Evolutionary conservation across 2,329 filamentous ascomycete genomes (phyloP).

Genomic region (Calonectria naviculata): DNA sequence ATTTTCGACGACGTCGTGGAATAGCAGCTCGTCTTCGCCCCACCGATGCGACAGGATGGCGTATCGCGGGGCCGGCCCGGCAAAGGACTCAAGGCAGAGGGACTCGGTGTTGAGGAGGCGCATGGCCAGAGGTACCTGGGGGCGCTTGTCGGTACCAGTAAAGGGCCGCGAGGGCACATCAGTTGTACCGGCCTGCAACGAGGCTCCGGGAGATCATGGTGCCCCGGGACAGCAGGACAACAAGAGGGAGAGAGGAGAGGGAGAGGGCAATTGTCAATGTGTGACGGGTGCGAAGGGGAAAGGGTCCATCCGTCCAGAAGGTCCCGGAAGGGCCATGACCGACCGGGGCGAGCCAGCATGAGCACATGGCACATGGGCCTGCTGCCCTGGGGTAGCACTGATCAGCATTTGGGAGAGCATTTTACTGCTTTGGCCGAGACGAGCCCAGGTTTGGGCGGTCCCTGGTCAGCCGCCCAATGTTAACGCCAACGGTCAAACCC

Average conservation of each 20-base stretch:
- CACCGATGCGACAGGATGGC: conserved; percentile 36
- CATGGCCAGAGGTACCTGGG: conserved; percentile 21
- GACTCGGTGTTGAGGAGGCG: conserved; percentile 31
- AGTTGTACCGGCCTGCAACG: conserved; percentile 18
- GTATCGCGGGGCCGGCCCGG: conserved; percentile 25
- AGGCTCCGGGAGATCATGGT: conserved; percentile 13
- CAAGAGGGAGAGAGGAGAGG: background rate
- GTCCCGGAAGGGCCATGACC: conserved; percentile 8
- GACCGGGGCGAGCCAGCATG: conserved; percentile 1
- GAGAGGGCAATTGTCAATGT: conserved; percentile 2
- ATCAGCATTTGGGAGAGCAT: conserved; percentile 2
- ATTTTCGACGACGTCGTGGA: conserved; percentile 15
- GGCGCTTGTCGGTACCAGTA: background rate
- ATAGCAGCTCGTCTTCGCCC: conserved; percentile 20
- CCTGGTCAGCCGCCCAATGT: conserved; percentile 11
- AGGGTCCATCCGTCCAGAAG: background rate
- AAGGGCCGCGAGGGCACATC: conserved; percentile 10
- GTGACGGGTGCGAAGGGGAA: conserved; percentile 3
- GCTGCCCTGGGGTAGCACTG: conserved; percentile 7
- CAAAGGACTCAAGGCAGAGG: conserved; percentile 25
- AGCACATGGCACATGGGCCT: conserved; percentile 9
- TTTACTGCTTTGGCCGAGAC: conserved; percentile 5
- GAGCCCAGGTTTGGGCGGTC: conserved; percentile 1
- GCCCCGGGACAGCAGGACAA: background rate
- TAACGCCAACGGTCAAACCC: conserved; percentile 10